Evolutionary conservation across 805 yeast genomes (phyloP), one percentile per base, ranked within the genome.

Genomic region (Suhomyces tanzawaensis): DNA sequence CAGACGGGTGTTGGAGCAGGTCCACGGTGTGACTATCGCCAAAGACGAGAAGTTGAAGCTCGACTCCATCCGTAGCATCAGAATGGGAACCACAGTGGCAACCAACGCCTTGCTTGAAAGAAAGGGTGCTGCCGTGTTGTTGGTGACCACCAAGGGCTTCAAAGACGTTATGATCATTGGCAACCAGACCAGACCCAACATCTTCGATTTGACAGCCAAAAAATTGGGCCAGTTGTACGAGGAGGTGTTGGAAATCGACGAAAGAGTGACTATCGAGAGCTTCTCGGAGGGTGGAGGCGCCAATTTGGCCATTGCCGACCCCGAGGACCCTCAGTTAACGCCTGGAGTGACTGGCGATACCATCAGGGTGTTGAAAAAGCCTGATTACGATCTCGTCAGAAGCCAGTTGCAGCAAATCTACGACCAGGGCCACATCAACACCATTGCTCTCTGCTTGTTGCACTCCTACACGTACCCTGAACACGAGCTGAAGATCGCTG

Each of bases 41-140:
- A 69, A 85, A 35, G 76, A 77, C 7, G 58, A 59, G 25, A 58
- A 57, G 33, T 60, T 89, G 42, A 87, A 82, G 41, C 72, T 86
- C 1, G 71, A 79, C 3, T 61, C 63, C 3, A 84, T 88, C 26
- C 79, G 77, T 37, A 75, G 81, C 29, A 78, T 89, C 33, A 70
- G 95, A 39, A 82, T 90, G 85, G 97, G 97, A 3, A 89, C 97
- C 3, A 90, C 97, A 0, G 93, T 89, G 8, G 98, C 99, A 2
- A 91, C 98, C 6, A 91, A 91, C 63, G 96, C 98, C 1, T 72
- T 93, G 23, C 70, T 91, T 42, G 98, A 91, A 55, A 74, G 98
- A 45, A 89, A 89, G 55, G 99, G 98, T 36, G 95, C 89, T 40
- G 67, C 79, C 22, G 90, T 95, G 49, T 95, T 93, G 1, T 71